Evolutionary conservation across 257 asterid genomes (phyloP).

Genomic region (Pogostemon cablin): DNA sequence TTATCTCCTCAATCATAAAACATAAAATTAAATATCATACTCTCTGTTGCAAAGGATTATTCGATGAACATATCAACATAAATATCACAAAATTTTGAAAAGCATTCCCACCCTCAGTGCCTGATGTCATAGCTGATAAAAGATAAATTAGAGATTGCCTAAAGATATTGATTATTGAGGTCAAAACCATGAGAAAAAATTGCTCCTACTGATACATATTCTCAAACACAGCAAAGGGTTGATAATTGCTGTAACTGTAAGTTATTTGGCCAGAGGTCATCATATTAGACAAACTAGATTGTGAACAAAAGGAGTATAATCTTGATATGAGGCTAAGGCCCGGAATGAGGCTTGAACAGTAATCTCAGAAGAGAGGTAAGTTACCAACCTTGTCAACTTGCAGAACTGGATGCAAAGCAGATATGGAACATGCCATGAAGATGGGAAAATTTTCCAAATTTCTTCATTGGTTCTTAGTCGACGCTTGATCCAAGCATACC

Average conservation of each 20-base stretch:
- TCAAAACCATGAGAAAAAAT: constrained; percentile 13
- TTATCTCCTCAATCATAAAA: constrained; percentile 14
- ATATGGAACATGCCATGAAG: constrained; percentile 92
- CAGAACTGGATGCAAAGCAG: constrained; percentile 97
- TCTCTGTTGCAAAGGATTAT: constrained; percentile 14
- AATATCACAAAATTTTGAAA: neutral
- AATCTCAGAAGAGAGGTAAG: constrained; percentile 30
- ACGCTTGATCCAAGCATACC: constrained; percentile 98
- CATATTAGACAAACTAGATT: constrained; percentile 25
- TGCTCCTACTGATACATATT: constrained; percentile 26
- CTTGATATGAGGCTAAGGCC: constrained; percentile 19
- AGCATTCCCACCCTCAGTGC: neutral
- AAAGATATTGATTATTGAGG: constrained; percentile 1
- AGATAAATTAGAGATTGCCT: constrained; percentile 2
- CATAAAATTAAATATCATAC: constrained; percentile 16
- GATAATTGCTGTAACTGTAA: constrained; percentile 7
- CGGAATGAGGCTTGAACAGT: constrained; percentile 20
- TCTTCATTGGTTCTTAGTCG: constrained; percentile 92
- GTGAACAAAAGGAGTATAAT: constrained; percentile 24
- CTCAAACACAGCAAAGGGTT: constrained; percentile 17
- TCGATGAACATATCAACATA: constrained; percentile 18
- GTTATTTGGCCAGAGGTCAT: constrained; percentile 20
- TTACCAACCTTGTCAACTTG: constrained; percentile 89
- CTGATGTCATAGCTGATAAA: neutral
- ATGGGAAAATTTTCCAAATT: constrained; percentile 91